Base-by-base conservation (phyloP, 352 stramenopile genomes). In the Phytophthora agathidicida region DNA sequence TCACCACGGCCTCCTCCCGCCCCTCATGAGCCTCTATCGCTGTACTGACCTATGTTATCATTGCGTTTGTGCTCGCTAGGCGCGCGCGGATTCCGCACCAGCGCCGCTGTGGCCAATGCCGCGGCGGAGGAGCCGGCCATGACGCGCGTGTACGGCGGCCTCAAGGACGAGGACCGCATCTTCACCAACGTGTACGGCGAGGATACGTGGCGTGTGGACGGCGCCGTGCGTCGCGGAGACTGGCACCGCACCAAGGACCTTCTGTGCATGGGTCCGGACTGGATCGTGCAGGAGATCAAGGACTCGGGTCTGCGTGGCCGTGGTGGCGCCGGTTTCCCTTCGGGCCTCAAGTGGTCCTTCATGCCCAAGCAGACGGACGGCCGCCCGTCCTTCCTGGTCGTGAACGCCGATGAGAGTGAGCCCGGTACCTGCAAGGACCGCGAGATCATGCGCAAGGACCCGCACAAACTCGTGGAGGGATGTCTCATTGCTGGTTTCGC, bases 391-490 rank as follows among this genome's bases (percentile, higher is more conserved):
- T 99, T 99, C 79, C 82, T 99, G n/a, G 96, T 99, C 17, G 97
- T 99, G 17, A 99, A 99, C 77, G 97, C 97, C 47, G 98, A 99
- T 73, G 98, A 99, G 83, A 97, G 80, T 37, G 98, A 99, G 80
- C 98, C 98, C 0, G 98, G 98, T 20, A 99, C 98, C 31, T 99
- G 97, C 87, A 99, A 99, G 82, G 98, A 99, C 76, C 94, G 98
- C 36, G 98, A 99, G 83, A 99, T 99, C 73, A 99, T 99, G 96
- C 93, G 98, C 50, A 99, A 99, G 77, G 98, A 99, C 73, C 98
- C 98, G 35, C 98, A 99, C 85, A 99, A 99, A 81, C 84, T 99
- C 36, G 88, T 99, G 14, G 98, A 99, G 67, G 98, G 98, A 35
- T 99, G 96, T 62, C 76, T 99, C 16, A 61, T 99, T 31, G 96